phyloP scores from a whole-genome alignment of 257 asterid genomes.

The Gentiana straminea region DNA sequence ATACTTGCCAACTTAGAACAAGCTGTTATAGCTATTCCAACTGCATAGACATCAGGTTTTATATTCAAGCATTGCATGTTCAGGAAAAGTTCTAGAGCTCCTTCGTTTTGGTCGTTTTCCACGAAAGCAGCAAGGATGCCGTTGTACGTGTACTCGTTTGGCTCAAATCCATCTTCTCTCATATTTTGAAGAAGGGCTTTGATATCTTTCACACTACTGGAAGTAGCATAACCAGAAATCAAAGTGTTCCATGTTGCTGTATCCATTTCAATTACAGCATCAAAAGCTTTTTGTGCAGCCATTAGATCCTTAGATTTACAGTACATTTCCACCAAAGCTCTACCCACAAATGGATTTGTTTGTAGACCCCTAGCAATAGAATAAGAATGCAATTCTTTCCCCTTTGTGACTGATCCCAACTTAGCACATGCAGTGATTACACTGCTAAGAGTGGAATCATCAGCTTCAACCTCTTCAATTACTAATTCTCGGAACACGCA shows the following conservation, averaged over 20 bases:
- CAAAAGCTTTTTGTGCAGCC: conserved; percentile 48
- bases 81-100: conserved; percentile 40
- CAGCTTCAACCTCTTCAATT: conserved; percentile 32
- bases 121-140: conserved; percentile 57
- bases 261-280: conserved; percentile 37
- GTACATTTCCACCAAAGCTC: conserved; percentile 70
- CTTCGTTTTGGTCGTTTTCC: conserved; percentile 46
- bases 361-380: conserved; percentile 47
- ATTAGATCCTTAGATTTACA: conserved; percentile 43
- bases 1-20: conserved; percentile 56
- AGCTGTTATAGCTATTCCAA: conserved; percentile 47
- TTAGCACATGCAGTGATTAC: conserved; percentile 48
- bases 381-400: conserved; percentile 52
- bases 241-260: conserved; percentile 57
- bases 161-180: conserved; percentile 61
- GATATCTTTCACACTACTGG: conserved; percentile 23
- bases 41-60: conserved; percentile 58
- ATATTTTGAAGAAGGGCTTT: conserved; percentile 28
- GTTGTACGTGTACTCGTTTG: conserved; percentile 60
- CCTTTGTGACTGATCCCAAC: conserved; percentile 24
- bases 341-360: conserved; percentile 49
- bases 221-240: conserved; percentile 52
- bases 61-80: conserved; percentile 47
- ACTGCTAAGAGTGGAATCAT: conserved; percentile 65
- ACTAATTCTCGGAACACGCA: conserved; percentile 27